Conservation (phyloP, 1,284 basidiomycete genomes). For the Afroboletus lepidellus region DNA sequence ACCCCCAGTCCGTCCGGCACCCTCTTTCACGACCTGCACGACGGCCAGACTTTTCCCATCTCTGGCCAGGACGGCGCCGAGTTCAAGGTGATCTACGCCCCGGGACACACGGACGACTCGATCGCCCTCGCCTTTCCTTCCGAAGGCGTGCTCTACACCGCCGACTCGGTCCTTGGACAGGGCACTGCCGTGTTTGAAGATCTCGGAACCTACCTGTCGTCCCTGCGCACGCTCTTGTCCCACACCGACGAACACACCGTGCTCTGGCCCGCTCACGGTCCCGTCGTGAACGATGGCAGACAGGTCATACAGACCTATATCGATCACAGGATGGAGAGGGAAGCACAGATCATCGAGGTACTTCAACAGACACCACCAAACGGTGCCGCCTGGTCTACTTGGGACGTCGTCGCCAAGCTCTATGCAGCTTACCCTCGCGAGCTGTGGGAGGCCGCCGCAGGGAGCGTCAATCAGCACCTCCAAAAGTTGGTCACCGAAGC, state of each 20-base stretch:
- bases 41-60: conserved; percentile 50
- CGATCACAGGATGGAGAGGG: conserved; percentile 78
- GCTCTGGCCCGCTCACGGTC: conserved; percentile 89
- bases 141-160: conserved; percentile 77
- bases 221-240: conserved; percentile 62
- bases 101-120: conserved; percentile 90
- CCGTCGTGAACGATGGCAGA: conserved; percentile 61
- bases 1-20: conserved; percentile 41
- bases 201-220: conserved; percentile 69
- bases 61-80: conserved; percentile 15
- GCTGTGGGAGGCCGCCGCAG: conserved; percentile 73
- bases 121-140: conserved; percentile 67
- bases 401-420: conserved; percentile 62
- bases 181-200: conserved; percentile 92
- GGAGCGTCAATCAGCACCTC: conserved; percentile 71
- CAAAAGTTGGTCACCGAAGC: conserved; percentile 72
- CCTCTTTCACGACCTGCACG: conserved; percentile 55
- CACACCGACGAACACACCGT: conserved; percentile 41
- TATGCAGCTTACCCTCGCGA: conserved; percentile 72
- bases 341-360: conserved; percentile 72
- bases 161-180: conserved; percentile 89
- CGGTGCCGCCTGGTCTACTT: conserved; percentile 52
- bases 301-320: conserved; percentile 73
- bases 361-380: conserved; percentile 41
- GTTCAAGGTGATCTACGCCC: conserved; percentile 79